Evolutionary conservation across 192 early-diverging fungal species (phyloP), one percentile per base, ranked within the genome.

Genomic region (Backusella parvicylindrica): DNA sequence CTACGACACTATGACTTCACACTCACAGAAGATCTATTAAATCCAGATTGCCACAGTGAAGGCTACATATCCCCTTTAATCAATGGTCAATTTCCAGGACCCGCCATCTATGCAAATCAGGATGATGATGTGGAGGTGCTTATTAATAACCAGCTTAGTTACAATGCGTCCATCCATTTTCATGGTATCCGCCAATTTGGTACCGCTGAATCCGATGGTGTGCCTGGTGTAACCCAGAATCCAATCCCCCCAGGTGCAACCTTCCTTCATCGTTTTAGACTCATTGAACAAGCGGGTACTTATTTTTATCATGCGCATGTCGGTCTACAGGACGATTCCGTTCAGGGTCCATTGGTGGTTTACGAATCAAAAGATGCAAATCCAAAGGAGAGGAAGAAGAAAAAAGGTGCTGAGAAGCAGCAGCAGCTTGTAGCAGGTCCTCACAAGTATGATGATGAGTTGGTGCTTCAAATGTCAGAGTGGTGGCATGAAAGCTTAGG

Each of bases 171-270:
- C 4, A 72, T 89, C 31, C 87, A 89, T 71, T 86, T 79, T 67
- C 86, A 89, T 74, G 87, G 87, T 8, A 75, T 87, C 21, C 83
- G 77, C 0, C 85, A 86, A 71, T 35, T 70, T 0, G 70, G 68
- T 12, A 77, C 83, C 2, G 74, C 68, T 3, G 83, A 79, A 33
- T 80, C 81, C 11, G 87, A 89, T 31, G 87, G 88, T 47, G 84
- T 85, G 12, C 90, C 93, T 16, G 90, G 88, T 21, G 84, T 89
- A 81, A 93, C 88, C 63, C 85, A 87, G 35, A 76, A 80, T 71
- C 83, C 86, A 2, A 89, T 89, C 41, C 78, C 79, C 3, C 74
- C 86, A 11, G 82, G 83, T 1, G 64, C 64, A 13, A 76, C 71
- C 13, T 89, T 81, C 53, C 76, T 80, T 1, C 81, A 86, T 67